Percentiles rank a stretch among this genome's conserved stretches.
These are phyloP conservation scores for Wallacemonas rigidus DNA, from an alignment of 208 protist genomes.

Conservation along the genomic window DNA sequence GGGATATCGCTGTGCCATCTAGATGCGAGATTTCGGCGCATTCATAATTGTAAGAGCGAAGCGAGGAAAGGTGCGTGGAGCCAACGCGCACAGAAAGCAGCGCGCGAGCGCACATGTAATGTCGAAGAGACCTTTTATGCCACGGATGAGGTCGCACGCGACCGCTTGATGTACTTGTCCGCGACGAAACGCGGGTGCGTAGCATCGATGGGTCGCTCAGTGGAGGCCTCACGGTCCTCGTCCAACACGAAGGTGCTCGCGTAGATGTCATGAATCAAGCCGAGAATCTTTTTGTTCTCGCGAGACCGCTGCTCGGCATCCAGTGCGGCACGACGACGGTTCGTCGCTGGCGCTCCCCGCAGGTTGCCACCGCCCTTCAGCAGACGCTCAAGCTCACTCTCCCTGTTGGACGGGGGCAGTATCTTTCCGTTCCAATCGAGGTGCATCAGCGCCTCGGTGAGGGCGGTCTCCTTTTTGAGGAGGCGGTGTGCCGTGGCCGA, in stretches of 20 bases:
- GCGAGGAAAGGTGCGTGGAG: no score
- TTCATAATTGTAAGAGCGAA: no score
- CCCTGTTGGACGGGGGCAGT: constrained; percentile 8
- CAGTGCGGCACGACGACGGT: background rate
- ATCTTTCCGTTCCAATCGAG: constrained; percentile 27
- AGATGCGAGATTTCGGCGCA: background rate
- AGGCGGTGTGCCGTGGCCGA: constrained; percentile 16
- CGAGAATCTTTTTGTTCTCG: constrained; percentile 2
- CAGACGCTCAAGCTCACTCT: constrained; percentile 14
- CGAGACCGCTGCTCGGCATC: background rate
- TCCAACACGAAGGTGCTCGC: background rate
- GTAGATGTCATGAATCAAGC: constrained; percentile 3
- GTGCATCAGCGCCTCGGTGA: constrained; percentile 19
- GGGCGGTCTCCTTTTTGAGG: constrained; percentile 14
- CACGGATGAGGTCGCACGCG: background rate
- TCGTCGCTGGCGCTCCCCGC: background rate
- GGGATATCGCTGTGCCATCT: background rate
- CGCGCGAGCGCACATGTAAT: no score
- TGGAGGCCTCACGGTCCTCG: constrained; percentile 4
- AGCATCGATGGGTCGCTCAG: constrained; percentile 23
- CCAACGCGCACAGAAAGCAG: no score
- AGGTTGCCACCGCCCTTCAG: constrained; percentile 4
- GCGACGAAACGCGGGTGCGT: constrained; percentile 42
- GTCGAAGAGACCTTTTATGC: background rate
- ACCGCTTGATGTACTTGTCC: constrained; percentile 31